These are phyloP conservation scores for Hymenoscyphus albidus DNA, from an alignment of 2,329 filamentous ascomycete genomes.

Conservation along the genomic window DNA sequence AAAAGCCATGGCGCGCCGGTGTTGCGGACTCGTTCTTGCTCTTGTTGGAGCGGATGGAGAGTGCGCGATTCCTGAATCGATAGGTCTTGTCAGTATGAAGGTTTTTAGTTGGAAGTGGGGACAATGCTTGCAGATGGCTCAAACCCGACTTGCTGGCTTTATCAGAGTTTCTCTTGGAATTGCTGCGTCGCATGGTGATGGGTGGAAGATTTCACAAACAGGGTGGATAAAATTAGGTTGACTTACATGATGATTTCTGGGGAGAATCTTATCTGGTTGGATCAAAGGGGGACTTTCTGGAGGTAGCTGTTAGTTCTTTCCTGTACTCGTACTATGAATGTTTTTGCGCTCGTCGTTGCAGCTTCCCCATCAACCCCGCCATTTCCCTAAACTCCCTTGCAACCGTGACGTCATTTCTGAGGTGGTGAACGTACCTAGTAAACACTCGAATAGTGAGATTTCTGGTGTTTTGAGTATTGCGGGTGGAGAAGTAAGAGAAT, in stretches of 20 bases:
- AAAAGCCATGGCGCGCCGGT: conserved; percentile 64
- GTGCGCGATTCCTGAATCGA: conserved; percentile 62
- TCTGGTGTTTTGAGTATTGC: neutral
- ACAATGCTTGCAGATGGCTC: conserved; percentile 12
- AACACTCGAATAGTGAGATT: neutral
- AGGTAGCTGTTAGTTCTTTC: conserved; percentile 20
- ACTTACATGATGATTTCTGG: conserved; percentile 22
- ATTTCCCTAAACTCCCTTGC: conserved; percentile 1
- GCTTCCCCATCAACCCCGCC: conserved; percentile 7
- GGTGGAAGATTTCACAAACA: conserved; percentile 5
- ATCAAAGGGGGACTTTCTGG: conserved; percentile 9
- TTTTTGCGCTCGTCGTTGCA: neutral
- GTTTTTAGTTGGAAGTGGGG: neutral
- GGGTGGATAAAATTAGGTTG: conserved; percentile 6
- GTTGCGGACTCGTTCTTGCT: conserved; percentile 32
- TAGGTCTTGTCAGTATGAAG: conserved; percentile 1
- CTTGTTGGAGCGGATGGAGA: conserved; percentile 64
- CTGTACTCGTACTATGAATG: neutral
- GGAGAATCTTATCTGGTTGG: conserved; percentile 4
- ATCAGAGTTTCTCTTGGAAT: conserved; percentile 16
- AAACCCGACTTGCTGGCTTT: conserved; percentile 9
- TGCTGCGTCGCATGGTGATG: conserved; percentile 19
- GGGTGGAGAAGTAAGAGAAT: neutral
- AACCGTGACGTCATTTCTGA: neutral
- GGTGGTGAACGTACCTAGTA: neutral